Base-by-base conservation (phyloP, 1,284 basidiomycete genomes). In the Inonotus obliquus region DNA sequence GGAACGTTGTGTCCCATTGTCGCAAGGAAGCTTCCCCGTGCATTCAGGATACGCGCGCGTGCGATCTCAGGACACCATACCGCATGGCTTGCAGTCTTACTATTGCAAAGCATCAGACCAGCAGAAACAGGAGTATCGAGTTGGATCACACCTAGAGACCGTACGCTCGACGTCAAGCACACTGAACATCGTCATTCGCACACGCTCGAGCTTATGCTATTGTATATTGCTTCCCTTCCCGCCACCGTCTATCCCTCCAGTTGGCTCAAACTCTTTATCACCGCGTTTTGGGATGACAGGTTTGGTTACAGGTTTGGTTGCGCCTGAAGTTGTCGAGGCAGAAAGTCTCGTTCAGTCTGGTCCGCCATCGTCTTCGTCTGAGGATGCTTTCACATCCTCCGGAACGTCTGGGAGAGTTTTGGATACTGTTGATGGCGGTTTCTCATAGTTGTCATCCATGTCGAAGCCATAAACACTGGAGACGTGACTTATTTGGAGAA, bases 241-340 rank as follows among this genome's bases (percentile, higher is more conserved):
- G 27, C 39, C 83, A 21, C 32, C 38, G 19, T 38, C 27, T 17
- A 32, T 10, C 48, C 85, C 81, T 58, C 81, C 75, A 67, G 81
- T 74, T 2, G 96, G 96, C 73, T 98, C 96, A 68, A 96, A 98
- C 68, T 97, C 94, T 72, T 98, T 97, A 73, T 97, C 95, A 3
- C 95, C 95, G 29, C 95, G 57, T 39, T 63, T 59, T 17, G 52
- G 52, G 32, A 55, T 63, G 35, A 32, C 14, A 1, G 57, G 45
- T 32, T 51, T 63, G 56, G 32, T 54, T 14, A n/a, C n/a, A n/a
- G 54, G 49, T 17, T 35, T 47, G 4, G 32, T 9, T 14, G 54
- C 48, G 14, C 47, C 35, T 27, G 32, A 25, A n/a, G 38, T 17
- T 11, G 54, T 17, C 5, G 48, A 25, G 11, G 56, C 61, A 35